These are phyloP conservation scores for Petunia hybrid DNA, from an alignment of 305 asterid genomes.

Conservation along the genomic window DNA sequence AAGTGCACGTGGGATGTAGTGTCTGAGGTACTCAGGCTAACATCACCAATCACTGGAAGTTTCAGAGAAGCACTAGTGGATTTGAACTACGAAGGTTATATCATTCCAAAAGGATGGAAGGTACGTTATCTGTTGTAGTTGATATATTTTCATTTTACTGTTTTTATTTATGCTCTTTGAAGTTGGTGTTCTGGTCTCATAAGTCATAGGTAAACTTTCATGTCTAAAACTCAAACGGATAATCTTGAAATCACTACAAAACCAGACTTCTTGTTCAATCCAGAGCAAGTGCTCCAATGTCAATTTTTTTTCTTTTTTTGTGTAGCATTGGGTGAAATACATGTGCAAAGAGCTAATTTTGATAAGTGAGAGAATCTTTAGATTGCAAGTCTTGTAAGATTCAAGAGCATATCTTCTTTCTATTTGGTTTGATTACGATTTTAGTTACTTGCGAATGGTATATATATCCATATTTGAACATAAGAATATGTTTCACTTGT, in stretches of 20 bases:
- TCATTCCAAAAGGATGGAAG: slow-evolving; percentile 25
- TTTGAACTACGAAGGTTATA: slow-evolving; percentile 28
- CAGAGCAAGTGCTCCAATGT: too few relatives aligned
- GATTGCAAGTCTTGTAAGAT: background rate
- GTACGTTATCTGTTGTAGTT: background rate
- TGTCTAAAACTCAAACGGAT: too few relatives aligned
- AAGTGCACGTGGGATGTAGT: slow-evolving; percentile 30
- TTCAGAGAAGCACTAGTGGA: slow-evolving; percentile 20
- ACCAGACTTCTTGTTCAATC: too few relatives aligned
- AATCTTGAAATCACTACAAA: too few relatives aligned
- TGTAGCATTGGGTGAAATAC: too few relatives aligned
- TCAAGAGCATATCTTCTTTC: background rate
- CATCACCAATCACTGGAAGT: slow-evolving; percentile 27
- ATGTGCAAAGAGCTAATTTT: background rate
- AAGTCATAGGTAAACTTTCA: too few relatives aligned
- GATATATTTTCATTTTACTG: background rate
- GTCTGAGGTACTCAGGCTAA: slow-evolving; percentile 11
- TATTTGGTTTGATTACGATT: background rate
- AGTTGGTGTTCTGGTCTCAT: too few relatives aligned
- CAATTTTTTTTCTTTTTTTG: too few relatives aligned
- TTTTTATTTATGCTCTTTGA: background rate
- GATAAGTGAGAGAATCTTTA: background rate
- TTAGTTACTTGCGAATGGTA: background rate
- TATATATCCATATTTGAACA: too few relatives aligned
- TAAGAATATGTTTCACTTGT: too few relatives aligned